Conservation (phyloP, 768 basidiomycete species). For the Hydnum rufescens region DNA sequence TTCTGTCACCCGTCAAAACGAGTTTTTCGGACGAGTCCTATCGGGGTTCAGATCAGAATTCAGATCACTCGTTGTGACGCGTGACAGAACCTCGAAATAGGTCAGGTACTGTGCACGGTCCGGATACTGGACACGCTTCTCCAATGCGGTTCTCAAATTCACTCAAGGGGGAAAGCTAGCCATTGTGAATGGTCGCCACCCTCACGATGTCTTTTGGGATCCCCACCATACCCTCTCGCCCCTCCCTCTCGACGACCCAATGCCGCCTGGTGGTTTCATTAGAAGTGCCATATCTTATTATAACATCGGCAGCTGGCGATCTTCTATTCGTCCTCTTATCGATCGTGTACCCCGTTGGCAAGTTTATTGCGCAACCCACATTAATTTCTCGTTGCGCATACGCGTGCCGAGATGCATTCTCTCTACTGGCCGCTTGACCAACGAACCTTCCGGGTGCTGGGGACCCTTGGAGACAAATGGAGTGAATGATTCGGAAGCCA, state of each 20-base stretch:
- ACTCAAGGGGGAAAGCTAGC: constrained; percentile 6
- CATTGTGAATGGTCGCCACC: constrained; percentile 1
- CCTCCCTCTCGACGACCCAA: constrained; percentile 7
- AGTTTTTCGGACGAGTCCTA: too few relatives aligned
- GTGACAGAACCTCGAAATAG: too few relatives aligned
- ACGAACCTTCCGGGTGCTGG: constrained; percentile 8
- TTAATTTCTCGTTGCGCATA: constrained; percentile 11
- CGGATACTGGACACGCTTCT: too few relatives aligned
- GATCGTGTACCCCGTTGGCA: constrained; percentile 3
- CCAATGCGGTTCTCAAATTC: constrained; percentile 6
- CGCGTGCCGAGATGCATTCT: not conserved
- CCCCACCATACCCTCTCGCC: too few relatives aligned
- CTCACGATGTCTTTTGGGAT: constrained; percentile 7
- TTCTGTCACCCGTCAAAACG: too few relatives aligned
- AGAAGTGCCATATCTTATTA: constrained; percentile 9
- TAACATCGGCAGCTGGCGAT: constrained; percentile 4
- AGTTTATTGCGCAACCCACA: too few relatives aligned
- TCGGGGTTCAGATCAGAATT: too few relatives aligned
- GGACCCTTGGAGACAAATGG: constrained; percentile 11
- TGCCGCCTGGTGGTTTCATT: constrained; percentile 10
- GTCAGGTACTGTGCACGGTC: too few relatives aligned
- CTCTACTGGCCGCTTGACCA: constrained; percentile 8
- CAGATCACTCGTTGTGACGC: too few relatives aligned
- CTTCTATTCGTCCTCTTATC: constrained; percentile 10
- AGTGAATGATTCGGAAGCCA: constrained; percentile 3